phyloP scores from a whole-genome alignment of 2,329 filamentous ascomycete species.

The Claviceps sp. region DNA sequence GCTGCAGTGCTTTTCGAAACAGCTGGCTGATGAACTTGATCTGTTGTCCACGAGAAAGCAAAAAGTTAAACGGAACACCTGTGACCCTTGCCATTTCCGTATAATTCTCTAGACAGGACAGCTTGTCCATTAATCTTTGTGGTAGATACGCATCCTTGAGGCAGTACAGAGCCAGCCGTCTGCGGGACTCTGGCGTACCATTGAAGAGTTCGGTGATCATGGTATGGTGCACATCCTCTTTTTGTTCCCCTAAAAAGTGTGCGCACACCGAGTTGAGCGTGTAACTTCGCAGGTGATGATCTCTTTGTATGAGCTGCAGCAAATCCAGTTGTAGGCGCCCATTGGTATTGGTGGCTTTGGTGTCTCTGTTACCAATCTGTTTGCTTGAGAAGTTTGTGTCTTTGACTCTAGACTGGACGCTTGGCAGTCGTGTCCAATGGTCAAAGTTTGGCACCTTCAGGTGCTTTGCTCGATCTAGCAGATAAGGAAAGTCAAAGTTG shows the following conservation, averaged over 20 bases:
- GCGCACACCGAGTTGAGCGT: conserved; percentile 93
- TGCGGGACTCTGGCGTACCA: conserved; percentile 81
- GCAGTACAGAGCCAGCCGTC: conserved; percentile 88
- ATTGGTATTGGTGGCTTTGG: conserved; percentile 87
- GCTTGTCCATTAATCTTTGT: conserved; percentile 87
- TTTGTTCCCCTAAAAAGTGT: conserved; percentile 91
- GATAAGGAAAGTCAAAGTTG: conserved; percentile 97
- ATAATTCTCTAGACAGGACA: conserved; percentile 97
- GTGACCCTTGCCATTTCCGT: conserved; percentile 99
- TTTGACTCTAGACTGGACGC: conserved; percentile 55
- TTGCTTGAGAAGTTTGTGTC: conserved; percentile 90
- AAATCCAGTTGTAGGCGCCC: conserved; percentile 87
- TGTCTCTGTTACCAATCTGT: conserved; percentile 94
- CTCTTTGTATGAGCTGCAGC: conserved; percentile 86
- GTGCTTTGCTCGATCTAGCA: conserved; percentile 76
- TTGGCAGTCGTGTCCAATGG: conserved; percentile 72
- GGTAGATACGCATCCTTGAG: conserved; percentile 95
- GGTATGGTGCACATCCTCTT: conserved; percentile 96
- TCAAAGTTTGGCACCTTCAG: conserved; percentile 71
- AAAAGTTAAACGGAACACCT: conserved; percentile 90
- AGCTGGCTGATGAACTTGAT: conserved; percentile 96
- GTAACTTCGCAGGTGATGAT: conserved; percentile 91
- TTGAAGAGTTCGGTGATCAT: conserved; percentile 99
- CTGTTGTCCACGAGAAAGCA: conserved; percentile 86
- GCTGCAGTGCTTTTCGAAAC: conserved; percentile 86